Conservation (phyloP, 768 basidiomycete genomes). For the Cytidiella melzeri region DNA sequence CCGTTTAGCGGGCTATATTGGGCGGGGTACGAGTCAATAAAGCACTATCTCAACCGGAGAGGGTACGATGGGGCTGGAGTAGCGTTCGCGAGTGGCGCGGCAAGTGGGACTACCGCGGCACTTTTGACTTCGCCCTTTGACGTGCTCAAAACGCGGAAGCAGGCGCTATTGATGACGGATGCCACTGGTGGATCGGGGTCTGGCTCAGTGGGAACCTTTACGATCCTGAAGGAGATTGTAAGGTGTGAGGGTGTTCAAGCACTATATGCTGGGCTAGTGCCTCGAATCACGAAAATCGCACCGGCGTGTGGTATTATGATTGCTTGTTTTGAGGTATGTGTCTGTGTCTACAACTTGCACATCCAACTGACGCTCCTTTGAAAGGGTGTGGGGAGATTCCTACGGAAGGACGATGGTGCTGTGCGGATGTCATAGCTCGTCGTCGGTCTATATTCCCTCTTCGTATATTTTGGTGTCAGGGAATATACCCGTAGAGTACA, state of each 20-base stretch:
- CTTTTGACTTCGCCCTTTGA: constrained; percentile 93
- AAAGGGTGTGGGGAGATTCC: constrained; percentile 54
- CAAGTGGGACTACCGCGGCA: constrained; percentile 83
- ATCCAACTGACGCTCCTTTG: constrained; percentile 8
- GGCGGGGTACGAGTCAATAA: constrained; percentile 89
- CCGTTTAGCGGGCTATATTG: constrained; percentile 97
- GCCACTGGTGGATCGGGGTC: constrained; percentile 17
- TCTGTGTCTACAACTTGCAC: constrained; percentile 17
- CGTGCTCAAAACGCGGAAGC: constrained; percentile 91
- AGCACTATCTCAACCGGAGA: constrained; percentile 48
- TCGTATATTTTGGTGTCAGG: neutral
- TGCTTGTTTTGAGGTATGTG: constrained; percentile 78
- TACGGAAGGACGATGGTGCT: constrained; percentile 20
- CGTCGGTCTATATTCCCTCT: neutral
- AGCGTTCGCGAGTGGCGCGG: constrained; percentile 85
- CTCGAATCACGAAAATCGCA: constrained; percentile 91
- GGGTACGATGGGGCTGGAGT: constrained; percentile 56
- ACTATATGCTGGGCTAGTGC: constrained; percentile 78
- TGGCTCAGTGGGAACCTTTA: constrained; percentile 45
- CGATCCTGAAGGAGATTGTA: constrained; percentile 62
- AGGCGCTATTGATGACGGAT: constrained; percentile 68
- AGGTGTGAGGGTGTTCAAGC: constrained; percentile 73
- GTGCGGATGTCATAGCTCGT: constrained; percentile 1
- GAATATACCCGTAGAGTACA: neutral
- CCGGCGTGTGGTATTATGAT: constrained; percentile 99